Base-by-base conservation (phyloP, 306 rosid genomes). In the Gynostemma pentaphyllum region DNA sequence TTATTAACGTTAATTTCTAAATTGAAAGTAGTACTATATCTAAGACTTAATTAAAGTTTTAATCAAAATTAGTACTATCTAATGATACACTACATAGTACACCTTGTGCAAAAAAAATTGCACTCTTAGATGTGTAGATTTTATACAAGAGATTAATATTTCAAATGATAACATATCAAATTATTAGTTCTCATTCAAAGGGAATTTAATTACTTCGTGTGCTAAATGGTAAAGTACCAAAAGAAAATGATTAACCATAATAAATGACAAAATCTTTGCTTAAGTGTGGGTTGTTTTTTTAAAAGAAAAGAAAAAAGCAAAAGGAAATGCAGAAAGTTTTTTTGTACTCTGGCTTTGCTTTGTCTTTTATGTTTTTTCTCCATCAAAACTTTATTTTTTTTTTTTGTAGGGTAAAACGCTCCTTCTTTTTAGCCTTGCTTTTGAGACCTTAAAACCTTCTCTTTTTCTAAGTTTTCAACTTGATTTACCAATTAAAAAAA, bases 361-460 rank as follows among this genome's bases (percentile, higher is more conserved):
- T 59, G 46, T 73, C 62, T 74, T 69, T 69, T n/a, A n/a, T 45
- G 68, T 42, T 15, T 72, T 70, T 56, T 45, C 62, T 76, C 47
- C 53, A 72, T 74, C 75, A 23, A 79, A 53, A 64, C 85, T 87
- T 90, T 85, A 70, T 62, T n/a, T n/a, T n/a, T n/a, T n/a, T n/a
- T n/a, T n/a, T n/a, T 46, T 59, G 84, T 81, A 83, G 90, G 90
- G 88, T 76, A 81, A 87, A 77, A 78, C 37, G 53, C 53, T 7
- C 77, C 27, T 55, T 78, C 85, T 78, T 90, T 77, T 49, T 66
- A 71, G 86, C 85, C 65, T 85, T n/a, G 80, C 85, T 83, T 90
- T 89, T 79, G 71, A 78, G 75, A 87, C 79, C 78, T 78, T 85
- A 78, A 71, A 74, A 80, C 71, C 79, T 55, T 85, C 83, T 78